Base-by-base conservation (phyloP, 2,329 filamentous ascomycete species). In the Pseudogymnoascus sp. region DNA sequence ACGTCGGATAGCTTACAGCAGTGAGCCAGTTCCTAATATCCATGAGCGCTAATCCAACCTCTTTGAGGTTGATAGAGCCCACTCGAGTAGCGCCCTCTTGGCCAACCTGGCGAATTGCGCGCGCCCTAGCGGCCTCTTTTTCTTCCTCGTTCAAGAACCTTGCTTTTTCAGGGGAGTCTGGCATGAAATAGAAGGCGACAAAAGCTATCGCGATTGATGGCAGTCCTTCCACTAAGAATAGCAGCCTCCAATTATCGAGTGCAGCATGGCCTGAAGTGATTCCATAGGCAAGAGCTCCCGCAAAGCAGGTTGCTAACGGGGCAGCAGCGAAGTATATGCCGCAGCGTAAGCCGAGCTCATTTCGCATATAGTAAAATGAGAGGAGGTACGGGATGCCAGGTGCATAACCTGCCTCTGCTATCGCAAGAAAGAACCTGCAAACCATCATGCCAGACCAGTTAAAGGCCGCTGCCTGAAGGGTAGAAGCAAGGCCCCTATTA, bases 261-360 rank as follows among this genome's bases (percentile, higher is more conserved):
- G 76, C 73, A 0, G 82, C 77, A 68, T 82, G 78, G 6, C 85
- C 84, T 5, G 82, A 86, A 0, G 86, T 89, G 67, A 90, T 89
- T 0, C 83, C 85, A 66, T 88, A 88, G 1, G 86, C 86, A 6
- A 89, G 74, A 2, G 86, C 87, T 1, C 87, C 87, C 0, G 87
- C 85, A 69, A 90, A 90, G 3, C 84, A 86, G 56, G 86, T 89
- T 3, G 87, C 87, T 12, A 90, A 76, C 1, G 88, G 87, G 0
- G 86, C 87, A 14, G 76, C 74, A 69, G 75, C 87, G 63, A 93
- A 81, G 72, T 90, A 89, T 5, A 92, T 76, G 8, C 88, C 89
- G 14, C 84, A 88, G 25, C 89, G 80, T 64, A 89, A 81, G 1
- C 88, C 90, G 8, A 93, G 77, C 69, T 93, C 90, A 16, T 74